Conservation (phyloP, 164 flowering plant species). For the Cinnamomum chago region DNA sequence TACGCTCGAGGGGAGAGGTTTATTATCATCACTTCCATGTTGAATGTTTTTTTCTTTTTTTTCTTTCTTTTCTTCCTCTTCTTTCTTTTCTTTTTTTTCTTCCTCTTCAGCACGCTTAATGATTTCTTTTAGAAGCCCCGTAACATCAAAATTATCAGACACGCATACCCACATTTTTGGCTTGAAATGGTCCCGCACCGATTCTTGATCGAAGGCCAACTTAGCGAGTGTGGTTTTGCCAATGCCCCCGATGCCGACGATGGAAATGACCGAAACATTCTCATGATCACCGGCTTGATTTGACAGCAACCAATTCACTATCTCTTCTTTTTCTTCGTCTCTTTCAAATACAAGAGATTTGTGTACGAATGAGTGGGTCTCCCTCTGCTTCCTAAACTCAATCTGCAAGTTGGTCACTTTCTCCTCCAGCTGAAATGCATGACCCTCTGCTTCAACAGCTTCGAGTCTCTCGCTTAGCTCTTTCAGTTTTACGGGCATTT, state of each 20-base stretch:
- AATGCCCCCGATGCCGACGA: conserved; percentile 10
- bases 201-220: background rate
- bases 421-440: background rate
- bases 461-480: background rate
- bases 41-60: no score
- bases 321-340: background rate
- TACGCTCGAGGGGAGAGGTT: no score
- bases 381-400: background rate
- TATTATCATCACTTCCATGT: no score
- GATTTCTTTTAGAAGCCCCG: background rate
- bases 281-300: no score
- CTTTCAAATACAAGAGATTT: background rate
- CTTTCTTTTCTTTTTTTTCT: no score
- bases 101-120: background rate
- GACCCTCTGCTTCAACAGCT: background rate
- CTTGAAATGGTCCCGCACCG: background rate
- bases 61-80: no score
- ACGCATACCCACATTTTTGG: conserved; percentile 1
- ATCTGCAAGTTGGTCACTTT: background rate
- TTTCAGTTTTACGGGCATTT: no score
- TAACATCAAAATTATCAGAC: background rate
- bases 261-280: background rate
- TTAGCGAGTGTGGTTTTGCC: conserved; percentile 15
- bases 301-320: background rate
- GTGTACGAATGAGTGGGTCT: background rate